Percentiles rank a stretch among this genome's conserved stretches.
Conservation (phyloP, 2,329 filamentous ascomycete genomes). For the Neopestalotiopsis rosae region DNA sequence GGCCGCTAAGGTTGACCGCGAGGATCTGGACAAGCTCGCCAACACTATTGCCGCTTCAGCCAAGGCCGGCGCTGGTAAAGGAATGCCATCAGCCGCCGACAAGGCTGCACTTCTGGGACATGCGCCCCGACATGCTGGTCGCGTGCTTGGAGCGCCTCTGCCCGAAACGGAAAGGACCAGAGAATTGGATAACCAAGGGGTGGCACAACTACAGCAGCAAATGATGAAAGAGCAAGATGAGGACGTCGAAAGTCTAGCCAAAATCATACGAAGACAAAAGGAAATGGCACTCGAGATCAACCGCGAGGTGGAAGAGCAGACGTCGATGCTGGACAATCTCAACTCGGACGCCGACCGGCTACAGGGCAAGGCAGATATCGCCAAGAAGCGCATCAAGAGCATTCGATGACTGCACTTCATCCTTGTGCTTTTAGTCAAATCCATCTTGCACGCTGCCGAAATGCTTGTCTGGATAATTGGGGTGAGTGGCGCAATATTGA, state of each 20-base stretch:
- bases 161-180: conserved; percentile 78
- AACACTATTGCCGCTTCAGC: conserved; percentile 50
- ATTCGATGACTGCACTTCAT: conserved; percentile 21
- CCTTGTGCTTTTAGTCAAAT: conserved; percentile 21
- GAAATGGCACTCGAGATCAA: conserved; percentile 81
- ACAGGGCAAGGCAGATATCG: conserved; percentile 72
- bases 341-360: conserved; percentile 71
- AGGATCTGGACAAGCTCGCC: conserved; percentile 76
- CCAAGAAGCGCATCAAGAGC: conserved; percentile 73
- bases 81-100: conserved; percentile 52
- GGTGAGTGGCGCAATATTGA: conserved; percentile 24
- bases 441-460: conserved; percentile 25
- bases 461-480: conserved; percentile 22
- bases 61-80: conserved; percentile 54
- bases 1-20: conserved; percentile 73
- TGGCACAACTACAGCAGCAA: conserved; percentile 75
- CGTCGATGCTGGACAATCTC: conserved; percentile 70
- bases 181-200: conserved; percentile 77
- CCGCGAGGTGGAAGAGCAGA: conserved; percentile 74
- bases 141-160: conserved; percentile 74
- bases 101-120: conserved; percentile 55
- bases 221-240: conserved; percentile 78
- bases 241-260: conserved; percentile 70
- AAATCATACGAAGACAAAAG: conserved; percentile 73
- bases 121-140: conserved; percentile 50